Evolutionary conservation across 352 stramenopile genomes (phyloP).

Genomic region (Globisporangium splendens): DNA sequence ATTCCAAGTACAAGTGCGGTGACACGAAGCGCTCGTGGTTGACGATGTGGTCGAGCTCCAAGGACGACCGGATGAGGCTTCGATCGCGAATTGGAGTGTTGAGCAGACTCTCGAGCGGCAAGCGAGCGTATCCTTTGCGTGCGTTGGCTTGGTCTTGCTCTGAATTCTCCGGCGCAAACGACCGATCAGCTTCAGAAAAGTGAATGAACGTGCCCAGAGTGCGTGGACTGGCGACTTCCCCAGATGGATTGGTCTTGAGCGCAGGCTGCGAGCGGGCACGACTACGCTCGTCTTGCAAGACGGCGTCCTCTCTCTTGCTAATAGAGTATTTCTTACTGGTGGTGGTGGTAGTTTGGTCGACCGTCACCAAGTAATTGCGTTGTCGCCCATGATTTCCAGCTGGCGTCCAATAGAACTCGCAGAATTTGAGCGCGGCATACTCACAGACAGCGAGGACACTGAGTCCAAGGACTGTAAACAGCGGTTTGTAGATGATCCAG

Average conservation of each 20-base stretch:
- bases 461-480: slow-evolving; percentile 13
- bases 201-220: slow-evolving; percentile 1
- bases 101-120: slow-evolving; percentile 10
- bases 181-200: slow-evolving; percentile 2
- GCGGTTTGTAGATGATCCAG: slow-evolving; percentile 17
- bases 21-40: slow-evolving; percentile 11
- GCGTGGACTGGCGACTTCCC: neutral
- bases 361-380: slow-evolving; percentile 5
- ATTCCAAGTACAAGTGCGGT: slow-evolving; percentile 7
- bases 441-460: slow-evolving; percentile 15
- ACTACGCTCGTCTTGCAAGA: too few species aligned
- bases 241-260: too few species aligned
- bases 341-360: neutral
- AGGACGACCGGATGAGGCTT: neutral
- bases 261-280: too few species aligned
- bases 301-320: neutral
- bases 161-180: slow-evolving; percentile 5
- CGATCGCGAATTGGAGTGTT: slow-evolving; percentile 6
- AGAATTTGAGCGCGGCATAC: slow-evolving; percentile 14
- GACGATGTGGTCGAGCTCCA: slow-evolving; percentile 9
- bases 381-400: slow-evolving; percentile 4
- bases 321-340: neutral
- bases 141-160: slow-evolving; percentile 1
- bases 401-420: neutral
- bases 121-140: slow-evolving; percentile 7